A percentile compares a stretch with the other conserved stretches of the same genome.
Conservation (phyloP, 1,139 yeast species). For the Debaryomyces fabryi region DNA sequence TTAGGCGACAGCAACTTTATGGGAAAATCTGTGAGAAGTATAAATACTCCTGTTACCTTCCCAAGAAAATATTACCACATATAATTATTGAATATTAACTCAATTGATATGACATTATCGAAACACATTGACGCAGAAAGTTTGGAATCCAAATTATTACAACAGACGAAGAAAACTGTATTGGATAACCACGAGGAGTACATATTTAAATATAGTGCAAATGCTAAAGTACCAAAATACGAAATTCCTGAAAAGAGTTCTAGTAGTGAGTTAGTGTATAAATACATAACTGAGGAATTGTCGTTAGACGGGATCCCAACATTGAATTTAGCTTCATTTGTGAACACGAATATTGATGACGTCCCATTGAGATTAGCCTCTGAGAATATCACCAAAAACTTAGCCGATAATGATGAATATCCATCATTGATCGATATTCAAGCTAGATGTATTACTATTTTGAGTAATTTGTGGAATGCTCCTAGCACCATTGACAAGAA, state of each 20-base stretch:
- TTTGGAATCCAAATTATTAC: constrained; percentile 35
- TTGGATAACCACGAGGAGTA: constrained; percentile 32
- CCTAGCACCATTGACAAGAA: constrained; percentile 38
- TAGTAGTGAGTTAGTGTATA: constrained; percentile 55
- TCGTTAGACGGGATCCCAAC: constrained; percentile 83
- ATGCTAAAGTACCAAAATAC: constrained; percentile 47
- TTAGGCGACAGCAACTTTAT: not conserved
- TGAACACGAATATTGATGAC: constrained; percentile 69
- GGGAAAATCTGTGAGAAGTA: not conserved
- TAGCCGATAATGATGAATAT: constrained; percentile 93
- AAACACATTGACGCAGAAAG: constrained; percentile 41
- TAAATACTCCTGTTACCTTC: not conserved
- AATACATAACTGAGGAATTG: constrained; percentile 71
- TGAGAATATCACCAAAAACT: constrained; percentile 80
- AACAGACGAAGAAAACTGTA: constrained; percentile 25
- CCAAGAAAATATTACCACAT: not conserved
- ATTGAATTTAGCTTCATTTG: constrained; percentile 85
- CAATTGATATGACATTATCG: constrained; percentile 39
- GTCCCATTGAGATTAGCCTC: constrained; percentile 47
- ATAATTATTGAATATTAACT: not conserved
- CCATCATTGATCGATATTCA: constrained; percentile 84
- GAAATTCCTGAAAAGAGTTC: constrained; percentile 62
- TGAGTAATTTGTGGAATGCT: constrained; percentile 83
- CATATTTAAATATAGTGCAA: constrained; percentile 38
- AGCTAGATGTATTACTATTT: constrained; percentile 77